A percentile compares a stretch with the other conserved stretches of the same genome.
phyloP scores from a whole-genome alignment of 768 basidiomycete genomes.

The Daedaleopsis nitida region DNA sequence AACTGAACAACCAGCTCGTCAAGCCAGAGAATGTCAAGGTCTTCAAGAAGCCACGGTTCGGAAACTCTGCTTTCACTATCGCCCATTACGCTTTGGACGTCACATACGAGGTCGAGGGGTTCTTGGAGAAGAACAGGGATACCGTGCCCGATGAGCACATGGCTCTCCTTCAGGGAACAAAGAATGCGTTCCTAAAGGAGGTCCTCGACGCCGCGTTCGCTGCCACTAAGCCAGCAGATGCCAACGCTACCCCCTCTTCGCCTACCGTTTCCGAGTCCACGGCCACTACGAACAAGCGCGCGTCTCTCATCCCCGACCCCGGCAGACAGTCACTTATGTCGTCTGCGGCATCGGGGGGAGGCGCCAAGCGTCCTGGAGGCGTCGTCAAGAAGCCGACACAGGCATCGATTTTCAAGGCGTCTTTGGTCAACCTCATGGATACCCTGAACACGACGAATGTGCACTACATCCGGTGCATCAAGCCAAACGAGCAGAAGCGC shows the following conservation, averaged over 20 bases:
- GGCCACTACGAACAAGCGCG: conserved; percentile 70
- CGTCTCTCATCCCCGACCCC: conserved; percentile 86
- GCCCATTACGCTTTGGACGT: conserved; percentile 98
- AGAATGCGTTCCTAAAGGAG: conserved; percentile 92
- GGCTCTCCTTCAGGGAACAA: conserved; percentile 79
- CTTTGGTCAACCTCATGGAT: conserved; percentile 92
- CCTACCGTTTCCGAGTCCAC: conserved; percentile 78
- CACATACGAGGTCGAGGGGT: conserved; percentile 97
- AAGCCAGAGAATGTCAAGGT: conserved; percentile 86
- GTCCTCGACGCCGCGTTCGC: conserved; percentile 89
- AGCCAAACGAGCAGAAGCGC: conserved; percentile 94
- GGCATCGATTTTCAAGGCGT: conserved; percentile 97
- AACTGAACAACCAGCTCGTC: conserved; percentile 80
- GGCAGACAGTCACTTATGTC: conserved; percentile 75
- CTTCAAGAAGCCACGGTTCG: conserved; percentile 99
- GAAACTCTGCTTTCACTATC: conserved; percentile 95
- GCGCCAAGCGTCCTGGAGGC: conserved; percentile 65
- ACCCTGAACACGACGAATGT: conserved; percentile 97
- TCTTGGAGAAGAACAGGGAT: conserved; percentile 98
- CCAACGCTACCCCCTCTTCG: conserved; percentile 60
- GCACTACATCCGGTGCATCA: conserved; percentile 99
- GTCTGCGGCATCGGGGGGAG: conserved; percentile 40
- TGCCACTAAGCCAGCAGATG: conserved; percentile 66
- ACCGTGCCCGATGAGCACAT: conserved; percentile 99
- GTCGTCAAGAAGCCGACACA: conserved; percentile 91